Base-by-base conservation (phyloP, 1,139 yeast species). In the Wickerhamomyces sp. region DNA sequence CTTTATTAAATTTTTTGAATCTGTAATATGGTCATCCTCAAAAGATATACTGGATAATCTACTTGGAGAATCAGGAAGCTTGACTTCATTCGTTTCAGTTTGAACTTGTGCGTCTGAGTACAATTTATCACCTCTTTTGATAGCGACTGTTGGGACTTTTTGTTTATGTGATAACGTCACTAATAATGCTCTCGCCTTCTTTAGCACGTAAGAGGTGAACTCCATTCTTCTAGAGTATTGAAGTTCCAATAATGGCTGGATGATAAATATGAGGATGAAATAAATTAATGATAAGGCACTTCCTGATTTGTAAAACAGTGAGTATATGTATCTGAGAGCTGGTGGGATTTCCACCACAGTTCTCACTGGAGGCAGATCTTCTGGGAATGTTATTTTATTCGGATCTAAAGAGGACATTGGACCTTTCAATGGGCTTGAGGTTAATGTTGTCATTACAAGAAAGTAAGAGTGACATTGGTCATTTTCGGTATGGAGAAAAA, bases 101-200 rank as follows among this genome's bases (percentile, higher is more conserved):
- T 69, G 57, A 44, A 60, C 55, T 45, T 66, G 62, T 2, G 75
- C 68, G 51, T 73, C 78, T 4, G 73, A 68, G 45, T 70, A 68
- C 27, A 64, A 51, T 40, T 63, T 63, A 13, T 71, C 75, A 30
- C 68, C 68, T 42, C 71, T 67, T 33, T 66, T 69, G n/a, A 72
- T 57, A 6, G 64, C 65, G 14, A 72, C 65, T 4, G 65, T 52
- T 5, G 76, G 72, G 2, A 65, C 55, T 10, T 47, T 53, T 27
- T 47, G 45, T 27, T 60, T 44, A 34, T 54, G 49, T 4, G 51
- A 45, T 27, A 60, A 49, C 23, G 59, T 38, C 9, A 39, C 46
- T 8, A 65, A 55, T 9, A 60, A 27, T 32, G 52, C 50, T 27
- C 69, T 51, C 7, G 60, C 43, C 30, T 51, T 54, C 10, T 56